Base-by-base conservation (phyloP, 345 rosid genomes). In the Ceriops zippeliana region DNA sequence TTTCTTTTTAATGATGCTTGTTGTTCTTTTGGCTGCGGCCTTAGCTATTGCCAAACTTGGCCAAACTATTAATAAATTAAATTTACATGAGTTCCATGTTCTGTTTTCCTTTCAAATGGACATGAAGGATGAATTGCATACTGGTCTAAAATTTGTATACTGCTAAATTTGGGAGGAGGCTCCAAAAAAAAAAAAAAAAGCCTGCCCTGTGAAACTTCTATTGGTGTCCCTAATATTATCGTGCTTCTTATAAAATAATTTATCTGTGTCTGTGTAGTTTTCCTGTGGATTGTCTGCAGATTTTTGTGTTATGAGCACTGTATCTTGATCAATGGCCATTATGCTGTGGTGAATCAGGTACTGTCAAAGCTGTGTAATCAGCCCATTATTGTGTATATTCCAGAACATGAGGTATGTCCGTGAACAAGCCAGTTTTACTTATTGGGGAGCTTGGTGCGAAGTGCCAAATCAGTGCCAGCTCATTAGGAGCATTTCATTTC, bases 361-460 rank as follows among this genome's bases (percentile, higher is more conserved):
- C 86, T 91, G 66, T 91, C 97, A 42, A 91, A 82, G 75, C 77
- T 91, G 61, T 91, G 96, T 65, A 66, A 78, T 71, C 98, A 84
- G 79, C 96, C 96, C 6, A 75, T 91, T 61, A 68, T 82, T 27
- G 92, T 93, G 60, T 89, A 89, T 75, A 91, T 93, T 65, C 91
- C 93, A 7, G 95, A 81, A 82, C 88, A 88, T 34, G 97, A 93
- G 97, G 97, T 86, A 78, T 58, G 75, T 21, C 54, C 19, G 63
- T 58, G 49, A 42, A 42, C 49, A 42, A 13, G 17, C 19, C n/a
- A 22, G 2, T 26, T 62, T 62, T 42, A 38, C 28, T 37, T 21
- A 49, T 3, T 19, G 19, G 19, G 69, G 28, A 28, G 42, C 57
- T 46, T n/a, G 20, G 67, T 7, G 5, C 49, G 58, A 13, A 11